Conservation (phyloP, 1,284 basidiomycete species). For the Gomphus bonarii region DNA sequence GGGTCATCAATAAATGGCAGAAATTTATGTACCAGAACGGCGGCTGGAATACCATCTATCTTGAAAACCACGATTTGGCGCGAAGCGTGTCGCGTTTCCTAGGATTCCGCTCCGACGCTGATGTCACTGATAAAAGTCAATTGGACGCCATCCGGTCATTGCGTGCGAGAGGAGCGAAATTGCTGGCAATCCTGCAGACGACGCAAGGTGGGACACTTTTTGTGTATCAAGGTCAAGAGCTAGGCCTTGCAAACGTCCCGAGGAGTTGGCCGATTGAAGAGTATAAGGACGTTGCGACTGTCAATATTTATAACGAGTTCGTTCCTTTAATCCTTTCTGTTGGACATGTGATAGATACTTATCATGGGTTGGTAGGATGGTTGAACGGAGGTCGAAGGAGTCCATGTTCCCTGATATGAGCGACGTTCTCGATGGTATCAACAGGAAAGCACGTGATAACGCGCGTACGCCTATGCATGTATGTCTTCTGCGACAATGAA, state of each 20-base stretch:
- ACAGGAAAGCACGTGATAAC: conserved; percentile 61
- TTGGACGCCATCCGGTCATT: conserved; percentile 17
- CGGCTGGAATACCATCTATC: conserved; percentile 57
- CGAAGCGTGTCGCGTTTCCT: conserved; percentile 58
- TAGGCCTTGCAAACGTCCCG: conserved; percentile 63
- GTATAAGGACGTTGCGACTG: conserved; percentile 55
- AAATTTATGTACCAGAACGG: conserved; percentile 41
- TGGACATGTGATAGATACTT: not conserved
- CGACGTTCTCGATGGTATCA: conserved; percentile 45
- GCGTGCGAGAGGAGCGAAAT: conserved; percentile 47
- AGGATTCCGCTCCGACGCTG: conserved; percentile 34
- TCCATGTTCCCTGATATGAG: conserved; percentile 39
- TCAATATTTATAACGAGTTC: conserved; percentile 39
- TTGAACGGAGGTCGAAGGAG: conserved; percentile 28
- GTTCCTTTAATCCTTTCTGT: not conserved
- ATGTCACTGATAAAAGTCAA: conserved; percentile 10
- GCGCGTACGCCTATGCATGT: conserved; percentile 58
- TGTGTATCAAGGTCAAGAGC: conserved; percentile 67
- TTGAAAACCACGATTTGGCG: conserved; percentile 62
- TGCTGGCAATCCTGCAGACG: conserved; percentile 52
- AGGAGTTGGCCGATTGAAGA: conserved; percentile 58
- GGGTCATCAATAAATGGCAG: conserved; percentile 52
- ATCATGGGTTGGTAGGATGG: conserved; percentile 21
- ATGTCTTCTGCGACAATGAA: conserved; percentile 5
- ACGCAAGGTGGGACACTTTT: conserved; percentile 59